Evolutionary conservation across 1,284 basidiomycete species (phyloP).

Genomic region (Leccinum fuscescens): DNA sequence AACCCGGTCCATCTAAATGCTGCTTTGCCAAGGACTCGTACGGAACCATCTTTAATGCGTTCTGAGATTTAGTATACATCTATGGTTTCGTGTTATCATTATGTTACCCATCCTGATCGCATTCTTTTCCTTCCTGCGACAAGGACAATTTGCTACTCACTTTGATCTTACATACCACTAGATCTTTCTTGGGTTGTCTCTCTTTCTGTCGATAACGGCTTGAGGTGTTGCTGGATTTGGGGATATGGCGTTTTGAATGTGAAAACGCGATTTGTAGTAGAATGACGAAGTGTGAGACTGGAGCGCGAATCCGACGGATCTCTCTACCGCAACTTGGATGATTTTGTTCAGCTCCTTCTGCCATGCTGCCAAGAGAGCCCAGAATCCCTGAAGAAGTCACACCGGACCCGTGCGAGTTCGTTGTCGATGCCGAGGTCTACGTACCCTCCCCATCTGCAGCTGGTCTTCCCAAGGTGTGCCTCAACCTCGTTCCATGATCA

Average conservation of each 20-base stretch:
- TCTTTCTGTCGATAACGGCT: background rate
- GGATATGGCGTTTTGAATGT: background rate
- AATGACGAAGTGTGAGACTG: background rate
- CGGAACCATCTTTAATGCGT: conserved; percentile 15
- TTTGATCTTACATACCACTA: conserved; percentile 5
- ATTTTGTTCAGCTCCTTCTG: background rate
- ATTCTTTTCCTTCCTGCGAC: conserved; percentile 9
- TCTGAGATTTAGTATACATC: conserved; percentile 12
- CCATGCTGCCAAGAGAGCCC: conserved; percentile 23
- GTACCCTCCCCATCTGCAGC: conserved; percentile 54
- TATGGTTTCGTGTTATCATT: conserved; percentile 12
- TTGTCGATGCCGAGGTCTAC: conserved; percentile 61
- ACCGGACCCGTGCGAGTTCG: conserved; percentile 36
- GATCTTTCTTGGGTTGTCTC: conserved; percentile 14
- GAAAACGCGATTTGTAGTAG: conserved; percentile 1
- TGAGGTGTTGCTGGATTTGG: conserved; percentile 9
- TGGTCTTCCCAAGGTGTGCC: conserved; percentile 56
- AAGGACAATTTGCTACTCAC: conserved; percentile 17
- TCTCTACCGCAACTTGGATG: background rate
- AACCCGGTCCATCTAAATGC: background rate
- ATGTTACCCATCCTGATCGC: conserved; percentile 14
- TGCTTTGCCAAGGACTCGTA: background rate
- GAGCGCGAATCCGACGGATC: background rate
- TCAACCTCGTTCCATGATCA: background rate
- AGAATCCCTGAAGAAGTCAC: conserved; percentile 4